These are phyloP conservation scores for Hawksworthiomyces lignivorus DNA, from an alignment of 2,329 filamentous ascomycete genomes.

Conservation along the genomic window DNA sequence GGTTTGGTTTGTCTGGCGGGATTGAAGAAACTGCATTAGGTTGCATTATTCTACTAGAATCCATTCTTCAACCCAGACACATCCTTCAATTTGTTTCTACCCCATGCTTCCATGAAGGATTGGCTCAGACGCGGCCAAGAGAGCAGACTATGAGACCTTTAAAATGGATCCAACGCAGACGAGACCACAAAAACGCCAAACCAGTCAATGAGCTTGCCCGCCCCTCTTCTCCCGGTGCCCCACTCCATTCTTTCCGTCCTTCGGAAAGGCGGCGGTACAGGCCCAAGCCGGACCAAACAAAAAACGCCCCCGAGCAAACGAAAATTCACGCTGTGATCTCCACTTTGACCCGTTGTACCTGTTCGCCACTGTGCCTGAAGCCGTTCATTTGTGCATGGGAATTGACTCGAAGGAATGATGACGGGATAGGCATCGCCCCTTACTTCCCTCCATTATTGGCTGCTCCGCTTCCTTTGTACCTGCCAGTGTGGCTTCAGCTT, in stretches of 20 bases:
- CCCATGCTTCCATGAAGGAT: too few species aligned
- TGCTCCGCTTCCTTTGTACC: too few species aligned
- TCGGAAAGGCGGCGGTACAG: constrained; percentile 4
- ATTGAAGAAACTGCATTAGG: too few species aligned
- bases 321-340: not conserved
- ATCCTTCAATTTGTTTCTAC: too few species aligned
- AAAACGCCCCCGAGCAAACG: not conserved
- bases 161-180: not conserved
- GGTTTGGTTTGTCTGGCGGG: too few species aligned
- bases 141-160: constrained; percentile 6
- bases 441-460: too few species aligned
- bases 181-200: not conserved
- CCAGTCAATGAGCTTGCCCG: not conserved
- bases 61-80: too few species aligned
- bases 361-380: constrained; percentile 2
- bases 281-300: not conserved
- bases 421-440: too few species aligned
- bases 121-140: constrained; percentile 10
- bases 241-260: not conserved
- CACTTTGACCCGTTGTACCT: not conserved
- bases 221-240: not conserved
- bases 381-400: constrained; percentile 3
- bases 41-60: too few species aligned
- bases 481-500: too few species aligned
- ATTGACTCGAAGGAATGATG: too few species aligned